phyloP scores from a whole-genome alignment of 768 basidiomycete species.

The Boletus tomentosulus region DNA sequence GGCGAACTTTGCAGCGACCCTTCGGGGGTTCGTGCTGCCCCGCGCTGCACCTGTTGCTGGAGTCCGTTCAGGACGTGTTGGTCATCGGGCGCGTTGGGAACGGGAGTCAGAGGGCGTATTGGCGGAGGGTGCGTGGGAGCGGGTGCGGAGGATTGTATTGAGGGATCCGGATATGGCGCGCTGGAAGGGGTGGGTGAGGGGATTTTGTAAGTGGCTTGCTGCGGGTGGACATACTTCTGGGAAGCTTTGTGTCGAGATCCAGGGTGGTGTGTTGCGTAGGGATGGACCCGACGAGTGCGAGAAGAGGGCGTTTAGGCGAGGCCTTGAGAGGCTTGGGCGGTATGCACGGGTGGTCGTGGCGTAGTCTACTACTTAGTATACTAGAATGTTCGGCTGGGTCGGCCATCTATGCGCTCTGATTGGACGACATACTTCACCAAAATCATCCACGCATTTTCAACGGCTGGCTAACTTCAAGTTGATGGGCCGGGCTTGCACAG shows the following conservation, averaged over 20 bases:
- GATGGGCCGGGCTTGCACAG: too few species aligned
- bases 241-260: constrained; percentile 11
- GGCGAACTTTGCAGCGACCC: constrained; percentile 7
- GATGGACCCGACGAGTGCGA: not conserved
- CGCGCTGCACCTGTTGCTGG: too few species aligned
- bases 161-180: constrained; percentile 7
- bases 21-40: constrained; percentile 7
- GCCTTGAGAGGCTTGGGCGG: constrained; percentile 9
- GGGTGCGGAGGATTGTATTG: constrained; percentile 4
- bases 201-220: constrained; percentile 18
- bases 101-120: not conserved
- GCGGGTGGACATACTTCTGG: constrained; percentile 9
- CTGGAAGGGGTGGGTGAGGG: constrained; percentile 15
- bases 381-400: too few species aligned
- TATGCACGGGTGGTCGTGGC: constrained; percentile 5
- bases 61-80: not conserved
- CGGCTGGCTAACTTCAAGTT: too few species aligned
- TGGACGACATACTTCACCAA: too few species aligned
- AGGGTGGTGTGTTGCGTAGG: not conserved
- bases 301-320: constrained; percentile 2
- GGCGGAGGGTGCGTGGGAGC: constrained; percentile 8
- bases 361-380: not conserved
- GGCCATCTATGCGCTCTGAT: too few species aligned
- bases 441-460: too few species aligned
- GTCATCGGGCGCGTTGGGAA: not conserved